phyloP scores from a whole-genome alignment of 2,329 filamentous ascomycete species.

The Colletotrichum coccodes region DNA sequence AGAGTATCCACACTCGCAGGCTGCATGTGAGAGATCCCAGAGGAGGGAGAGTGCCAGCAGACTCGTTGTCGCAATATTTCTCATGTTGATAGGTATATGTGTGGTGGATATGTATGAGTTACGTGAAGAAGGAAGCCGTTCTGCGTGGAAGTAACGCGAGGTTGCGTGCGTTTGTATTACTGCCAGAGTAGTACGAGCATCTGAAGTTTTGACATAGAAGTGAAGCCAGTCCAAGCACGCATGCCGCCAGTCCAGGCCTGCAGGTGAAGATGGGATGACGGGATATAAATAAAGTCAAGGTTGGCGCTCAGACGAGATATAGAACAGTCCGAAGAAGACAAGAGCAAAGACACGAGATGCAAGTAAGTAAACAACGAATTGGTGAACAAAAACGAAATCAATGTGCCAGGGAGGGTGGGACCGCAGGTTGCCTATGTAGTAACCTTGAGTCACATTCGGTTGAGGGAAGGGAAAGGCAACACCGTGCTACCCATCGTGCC shows the following conservation, averaged over 20 bases:
- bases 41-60: conserved; percentile 30
- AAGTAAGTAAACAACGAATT: background rate
- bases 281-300: background rate
- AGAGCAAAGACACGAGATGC: background rate
- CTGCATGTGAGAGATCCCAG: conserved; percentile 31
- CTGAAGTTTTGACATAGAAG: conserved; percentile 13
- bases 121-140: background rate
- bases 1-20: conserved; percentile 80
- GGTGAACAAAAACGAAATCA: background rate
- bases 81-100: conserved; percentile 6
- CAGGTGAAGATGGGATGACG: conserved; percentile 1
- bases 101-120: background rate
- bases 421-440: conserved; percentile 3
- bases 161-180: background rate
- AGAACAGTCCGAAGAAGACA: background rate
- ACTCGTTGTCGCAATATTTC: background rate
- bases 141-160: background rate
- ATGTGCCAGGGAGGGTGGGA: background rate
- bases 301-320: background rate
- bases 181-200: conserved; percentile 6
- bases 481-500: conserved; percentile 1
- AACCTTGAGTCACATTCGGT: background rate
- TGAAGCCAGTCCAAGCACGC: background rate
- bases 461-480: background rate
- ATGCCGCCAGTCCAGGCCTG: conserved; percentile 11